Evolutionary conservation across 306 rosid species (phyloP).

Genomic region (Psophocarpus tetragonolobus): DNA sequence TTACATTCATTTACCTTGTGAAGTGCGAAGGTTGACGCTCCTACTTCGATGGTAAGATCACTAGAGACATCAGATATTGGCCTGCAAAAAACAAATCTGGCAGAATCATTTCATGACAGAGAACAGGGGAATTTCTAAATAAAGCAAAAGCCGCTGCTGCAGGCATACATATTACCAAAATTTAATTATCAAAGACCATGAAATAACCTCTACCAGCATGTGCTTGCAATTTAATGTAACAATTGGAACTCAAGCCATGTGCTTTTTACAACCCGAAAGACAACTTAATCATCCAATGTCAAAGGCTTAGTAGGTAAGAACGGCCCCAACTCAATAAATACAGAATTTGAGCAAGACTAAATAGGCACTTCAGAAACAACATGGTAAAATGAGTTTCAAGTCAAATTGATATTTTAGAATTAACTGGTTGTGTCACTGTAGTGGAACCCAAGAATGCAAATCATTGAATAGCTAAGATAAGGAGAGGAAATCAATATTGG

Average conservation of each 20-base stretch:
- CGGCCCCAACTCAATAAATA: conserved; percentile 56
- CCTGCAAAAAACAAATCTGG: conserved; percentile 57
- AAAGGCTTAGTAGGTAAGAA: conserved; percentile 31
- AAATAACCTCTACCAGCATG: conserved; percentile 35
- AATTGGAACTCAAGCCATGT: conserved; percentile 20
- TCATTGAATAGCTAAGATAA: conserved; percentile 29
- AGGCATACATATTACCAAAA: conserved; percentile 44
- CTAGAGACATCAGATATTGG: conserved; percentile 96
- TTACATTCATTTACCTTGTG: conserved; percentile 72
- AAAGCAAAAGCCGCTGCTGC: conserved; percentile 28
- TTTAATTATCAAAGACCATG: conserved; percentile 33
- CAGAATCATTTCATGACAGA: conserved; percentile 33
- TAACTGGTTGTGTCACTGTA: conserved; percentile 11
- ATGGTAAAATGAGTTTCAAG: conserved; percentile 25
- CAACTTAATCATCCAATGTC: conserved; percentile 38
- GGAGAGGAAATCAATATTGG: conserved; percentile 11
- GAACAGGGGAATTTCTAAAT: conserved; percentile 28
- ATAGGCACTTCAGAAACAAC: conserved; percentile 21
- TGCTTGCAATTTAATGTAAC: conserved; percentile 16
- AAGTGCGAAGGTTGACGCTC: conserved; percentile 83
- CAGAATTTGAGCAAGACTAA: conserved; percentile 40
- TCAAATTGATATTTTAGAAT: conserved; percentile 31
- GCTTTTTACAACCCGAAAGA: conserved; percentile 36
- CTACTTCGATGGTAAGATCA: conserved; percentile 84
- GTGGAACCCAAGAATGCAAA: conserved; percentile 36